A percentile compares a stretch with the other conserved stretches of the same genome.
phyloP scores from a whole-genome alignment of 2,329 filamentous ascomycete genomes.

The Drechslerella coelobrocha region DNA sequence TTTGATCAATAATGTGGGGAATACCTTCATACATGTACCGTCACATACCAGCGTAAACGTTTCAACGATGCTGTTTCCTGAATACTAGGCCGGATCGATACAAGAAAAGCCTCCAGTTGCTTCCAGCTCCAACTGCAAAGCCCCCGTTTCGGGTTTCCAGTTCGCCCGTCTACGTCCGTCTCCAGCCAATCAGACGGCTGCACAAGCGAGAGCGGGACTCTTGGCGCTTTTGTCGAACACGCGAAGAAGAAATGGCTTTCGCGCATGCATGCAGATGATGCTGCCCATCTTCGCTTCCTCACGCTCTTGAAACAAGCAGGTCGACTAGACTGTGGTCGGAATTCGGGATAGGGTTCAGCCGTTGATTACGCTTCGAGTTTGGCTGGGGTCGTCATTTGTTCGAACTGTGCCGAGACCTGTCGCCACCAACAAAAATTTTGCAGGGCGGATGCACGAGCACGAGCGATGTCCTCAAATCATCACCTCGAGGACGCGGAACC shows the following conservation, averaged over 20 bases:
- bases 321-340: neutral
- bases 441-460: neutral
- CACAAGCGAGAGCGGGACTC: conserved; percentile 35
- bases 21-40: neutral
- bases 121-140: conserved; percentile 10
- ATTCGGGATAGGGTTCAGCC: neutral
- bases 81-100: neutral
- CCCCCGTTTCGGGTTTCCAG: conserved; percentile 39
- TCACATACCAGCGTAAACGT: neutral
- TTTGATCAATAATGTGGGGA: neutral
- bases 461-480: conserved; percentile 31
- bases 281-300: neutral
- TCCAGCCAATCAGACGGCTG: conserved; percentile 28
- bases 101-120: neutral
- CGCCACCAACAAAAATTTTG: neutral
- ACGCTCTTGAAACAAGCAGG: conserved; percentile 22
- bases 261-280: neutral
- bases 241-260: conserved; percentile 6
- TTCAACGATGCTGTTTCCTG: neutral
- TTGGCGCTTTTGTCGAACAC: neutral
- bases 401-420: neutral
- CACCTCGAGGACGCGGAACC: conserved; percentile 30
- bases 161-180: conserved; percentile 21
- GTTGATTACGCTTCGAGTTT: neutral
- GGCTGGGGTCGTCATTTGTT: neutral